These are phyloP conservation scores for Calonectria ilicicola DNA, from an alignment of 2,329 filamentous ascomycete genomes.

Conservation along the genomic window DNA sequence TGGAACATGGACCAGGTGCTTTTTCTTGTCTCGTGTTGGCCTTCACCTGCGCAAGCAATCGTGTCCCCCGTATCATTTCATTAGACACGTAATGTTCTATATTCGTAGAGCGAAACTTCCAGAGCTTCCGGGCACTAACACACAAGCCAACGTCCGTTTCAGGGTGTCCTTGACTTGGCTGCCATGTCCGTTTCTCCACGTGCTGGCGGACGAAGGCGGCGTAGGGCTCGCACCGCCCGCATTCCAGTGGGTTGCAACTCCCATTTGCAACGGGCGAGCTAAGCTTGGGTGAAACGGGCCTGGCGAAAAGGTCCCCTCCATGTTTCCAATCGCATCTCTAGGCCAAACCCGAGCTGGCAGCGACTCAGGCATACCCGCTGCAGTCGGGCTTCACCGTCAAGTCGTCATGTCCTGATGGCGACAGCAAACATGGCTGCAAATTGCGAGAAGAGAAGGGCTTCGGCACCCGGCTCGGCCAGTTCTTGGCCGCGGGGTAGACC, in stretches of 20 bases:
- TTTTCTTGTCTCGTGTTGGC: conserved; percentile 6
- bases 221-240: conserved; percentile 6
- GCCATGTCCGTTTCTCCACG: conserved; percentile 10
- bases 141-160: conserved; percentile 3
- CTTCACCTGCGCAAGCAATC: conserved; percentile 1
- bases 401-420: neutral
- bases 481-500: neutral
- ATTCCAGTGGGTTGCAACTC: neutral
- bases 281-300: conserved; percentile 13
- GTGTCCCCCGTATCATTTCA: neutral
- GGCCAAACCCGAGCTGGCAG: conserved; percentile 21
- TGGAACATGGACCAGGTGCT: conserved; percentile 1
- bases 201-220: conserved; percentile 7
- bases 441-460: neutral
- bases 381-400: conserved; percentile 14
- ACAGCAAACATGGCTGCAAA: neutral
- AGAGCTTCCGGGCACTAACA: neutral
- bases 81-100: conserved; percentile 16
- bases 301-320: neutral
- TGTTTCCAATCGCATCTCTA: conserved; percentile 19
- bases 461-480: conserved; percentile 6
- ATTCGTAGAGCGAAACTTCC: conserved; percentile 4
- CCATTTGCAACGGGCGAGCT: conserved; percentile 2
- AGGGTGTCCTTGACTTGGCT: neutral
- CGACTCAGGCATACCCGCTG: conserved; percentile 2